phyloP scores from a whole-genome alignment of 2,329 filamentous ascomycete species.

The Leptographium procerum region DNA sequence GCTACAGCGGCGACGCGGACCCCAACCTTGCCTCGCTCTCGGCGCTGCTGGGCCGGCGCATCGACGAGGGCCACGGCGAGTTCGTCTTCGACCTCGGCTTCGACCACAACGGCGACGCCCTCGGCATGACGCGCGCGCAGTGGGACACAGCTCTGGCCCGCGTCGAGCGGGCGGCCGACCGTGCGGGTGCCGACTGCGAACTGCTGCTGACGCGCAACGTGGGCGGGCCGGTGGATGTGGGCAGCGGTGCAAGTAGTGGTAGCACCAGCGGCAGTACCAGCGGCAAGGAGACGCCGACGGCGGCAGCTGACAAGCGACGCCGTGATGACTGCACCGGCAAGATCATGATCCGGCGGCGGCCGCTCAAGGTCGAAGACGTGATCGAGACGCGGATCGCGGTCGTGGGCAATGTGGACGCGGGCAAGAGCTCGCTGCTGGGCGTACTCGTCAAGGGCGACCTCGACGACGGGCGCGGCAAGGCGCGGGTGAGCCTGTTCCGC shows the following conservation, averaged over 20 bases:
- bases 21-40: slow-evolving; percentile 52
- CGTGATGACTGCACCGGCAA: slow-evolving; percentile 67
- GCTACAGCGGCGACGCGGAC: slow-evolving; percentile 42
- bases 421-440: slow-evolving; percentile 91
- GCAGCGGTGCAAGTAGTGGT: neutral
- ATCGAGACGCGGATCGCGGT: slow-evolving; percentile 96
- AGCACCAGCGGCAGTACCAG: neutral
- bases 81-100: slow-evolving; percentile 84
- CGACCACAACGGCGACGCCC: slow-evolving; percentile 78
- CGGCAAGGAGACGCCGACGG: neutral
- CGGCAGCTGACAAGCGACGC: slow-evolving; percentile 42
- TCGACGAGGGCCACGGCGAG: slow-evolving; percentile 80
- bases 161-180: slow-evolving; percentile 53
- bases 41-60: slow-evolving; percentile 52
- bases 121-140: slow-evolving; percentile 62
- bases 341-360: slow-evolving; percentile 66
- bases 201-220: slow-evolving; percentile 86
- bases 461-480: slow-evolving; percentile 87
- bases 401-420: slow-evolving; percentile 93
- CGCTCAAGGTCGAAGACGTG: slow-evolving; percentile 67
- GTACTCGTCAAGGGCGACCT: slow-evolving; percentile 92
- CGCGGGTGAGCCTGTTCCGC: slow-evolving; percentile 88
- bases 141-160: slow-evolving; percentile 64
- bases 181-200: slow-evolving; percentile 61
- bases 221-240: slow-evolving; percentile 61